Percentiles rank a stretch among this genome's conserved stretches.
phyloP scores from a whole-genome alignment of 441 rosid genomes.

The Populus hybrid region DNA sequence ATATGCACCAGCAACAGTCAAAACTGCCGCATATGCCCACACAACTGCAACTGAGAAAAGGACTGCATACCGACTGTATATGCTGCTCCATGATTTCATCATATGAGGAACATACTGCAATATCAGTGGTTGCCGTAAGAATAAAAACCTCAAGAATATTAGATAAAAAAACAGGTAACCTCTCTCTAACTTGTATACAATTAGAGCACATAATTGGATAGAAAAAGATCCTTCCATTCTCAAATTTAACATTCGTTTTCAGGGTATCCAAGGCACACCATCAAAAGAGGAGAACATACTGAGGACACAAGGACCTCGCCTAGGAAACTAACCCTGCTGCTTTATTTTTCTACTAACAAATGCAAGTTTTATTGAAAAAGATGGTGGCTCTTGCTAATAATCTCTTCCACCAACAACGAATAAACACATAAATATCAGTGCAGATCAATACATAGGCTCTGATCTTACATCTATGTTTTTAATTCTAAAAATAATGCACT shows the following conservation, averaged over 20 bases:
- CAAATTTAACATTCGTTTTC: neutral
- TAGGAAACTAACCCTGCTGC: neutral
- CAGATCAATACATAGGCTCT: neutral
- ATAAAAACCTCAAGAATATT: neutral
- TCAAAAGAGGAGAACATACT: neutral
- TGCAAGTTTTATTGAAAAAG: too few relatives aligned
- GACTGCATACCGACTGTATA: constrained; percentile 50
- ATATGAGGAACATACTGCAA: constrained; percentile 68
- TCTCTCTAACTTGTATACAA: neutral
- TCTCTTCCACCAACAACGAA: neutral
- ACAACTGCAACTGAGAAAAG: constrained; percentile 48
- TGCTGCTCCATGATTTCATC: constrained; percentile 37
- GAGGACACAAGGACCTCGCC: neutral
- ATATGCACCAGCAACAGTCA: constrained; percentile 78
- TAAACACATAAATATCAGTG: neutral
- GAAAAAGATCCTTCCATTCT: neutral
- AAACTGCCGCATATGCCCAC: constrained; percentile 72
- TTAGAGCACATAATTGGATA: neutral
- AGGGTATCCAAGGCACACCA: neutral
- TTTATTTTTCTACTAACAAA: neutral
- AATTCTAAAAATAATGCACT: neutral
- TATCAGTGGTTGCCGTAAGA: neutral
- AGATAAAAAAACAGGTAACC: neutral
- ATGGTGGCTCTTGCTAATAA: neutral
- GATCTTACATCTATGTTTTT: neutral